Base-by-base conservation (phyloP, 1,284 basidiomycete species). In the Cutaneotrichosporon sp. region DNA sequence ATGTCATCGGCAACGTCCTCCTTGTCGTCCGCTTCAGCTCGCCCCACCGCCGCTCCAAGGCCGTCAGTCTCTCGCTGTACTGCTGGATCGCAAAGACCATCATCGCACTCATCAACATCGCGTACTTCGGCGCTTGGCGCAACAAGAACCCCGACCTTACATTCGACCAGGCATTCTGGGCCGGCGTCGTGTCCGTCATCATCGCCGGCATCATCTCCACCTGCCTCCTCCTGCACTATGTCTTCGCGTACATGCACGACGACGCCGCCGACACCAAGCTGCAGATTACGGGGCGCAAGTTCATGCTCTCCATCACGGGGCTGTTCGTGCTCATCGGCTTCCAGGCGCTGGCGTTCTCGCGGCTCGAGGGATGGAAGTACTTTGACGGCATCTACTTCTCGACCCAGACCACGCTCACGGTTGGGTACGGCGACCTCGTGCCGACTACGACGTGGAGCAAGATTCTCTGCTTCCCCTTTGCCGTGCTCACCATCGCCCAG, bases 121-220 rank as follows among this genome's bases (percentile, higher is more conserved):
- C 75, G 49, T 60, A 75, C 22, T 81, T 76, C 62, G 69, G 66
- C 16, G 50, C 54, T 2, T 16, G 34, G 14, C 70, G 70, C 5
- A 62, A 73, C 11, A 79, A 78, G 57, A 58, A 59, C 0, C 53
- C 67, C 1, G 77, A 71, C 7, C 80, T 75, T 56, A 22, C 25
- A 3, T 82, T 75, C 58, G 63, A 66, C 20, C 73, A 80, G 62
- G 81, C 78, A 0, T 82, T 82, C 67, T 83, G 80, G 78, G 78
- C 76, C 56, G 81, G 80, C 3, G 77, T 82, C 33, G 65, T 81
- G 22, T 79, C 79, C 3, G 62, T 80, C 38, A 68, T 79, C 50
- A 67, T 77, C 24, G 67, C 74, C 5, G 77, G 77, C 1, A 66
- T 80, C 53, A 81, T 82, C 60, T 69, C 75, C 5, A 13, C 58